These are phyloP conservation scores for Exophiala alcalophila DNA, from an alignment of 2,329 filamentous ascomycete species.

Conservation along the genomic window DNA sequence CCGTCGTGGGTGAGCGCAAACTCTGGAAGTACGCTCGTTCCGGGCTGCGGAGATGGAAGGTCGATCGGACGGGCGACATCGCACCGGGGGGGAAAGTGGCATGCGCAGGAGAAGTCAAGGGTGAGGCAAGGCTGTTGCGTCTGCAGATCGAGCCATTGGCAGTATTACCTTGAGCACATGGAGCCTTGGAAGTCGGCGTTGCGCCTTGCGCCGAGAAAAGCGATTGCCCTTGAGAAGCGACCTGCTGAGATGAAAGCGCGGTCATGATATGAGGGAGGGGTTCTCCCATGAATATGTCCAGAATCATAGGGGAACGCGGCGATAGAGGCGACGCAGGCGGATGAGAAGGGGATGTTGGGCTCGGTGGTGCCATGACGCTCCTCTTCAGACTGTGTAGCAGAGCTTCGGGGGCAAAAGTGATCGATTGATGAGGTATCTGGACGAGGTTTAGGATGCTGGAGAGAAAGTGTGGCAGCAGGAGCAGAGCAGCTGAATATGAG, in stretches of 20 bases:
- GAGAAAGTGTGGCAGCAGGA: not conserved
- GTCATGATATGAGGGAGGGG: slow-evolving; percentile 8
- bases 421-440: not conserved
- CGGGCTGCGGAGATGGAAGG: slow-evolving; percentile 1
- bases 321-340: slow-evolving; percentile 15
- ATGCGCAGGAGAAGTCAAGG: slow-evolving; percentile 15
- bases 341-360: slow-evolving; percentile 15
- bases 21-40: slow-evolving; percentile 13
- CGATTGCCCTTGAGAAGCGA: slow-evolving; percentile 2
- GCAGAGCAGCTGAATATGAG: slow-evolving; percentile 1
- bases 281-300: not conserved
- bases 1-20: not conserved
- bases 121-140: slow-evolving; percentile 19
- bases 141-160: slow-evolving; percentile 14
- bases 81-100: slow-evolving; percentile 2
- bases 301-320: slow-evolving; percentile 11
- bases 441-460: not conserved
- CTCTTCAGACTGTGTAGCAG: not conserved
- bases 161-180: slow-evolving; percentile 1
- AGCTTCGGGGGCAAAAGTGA: not conserved
- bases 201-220: not conserved
- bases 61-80: slow-evolving; percentile 1
- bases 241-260: slow-evolving; percentile 4
- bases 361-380: slow-evolving; percentile 12
- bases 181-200: slow-evolving; percentile 6